Percentiles rank a stretch among this genome's conserved stretches.
Evolutionary conservation across 2,329 filamentous ascomycete species (phyloP).

Genomic region (Trichoderma arundinaceum): DNA sequence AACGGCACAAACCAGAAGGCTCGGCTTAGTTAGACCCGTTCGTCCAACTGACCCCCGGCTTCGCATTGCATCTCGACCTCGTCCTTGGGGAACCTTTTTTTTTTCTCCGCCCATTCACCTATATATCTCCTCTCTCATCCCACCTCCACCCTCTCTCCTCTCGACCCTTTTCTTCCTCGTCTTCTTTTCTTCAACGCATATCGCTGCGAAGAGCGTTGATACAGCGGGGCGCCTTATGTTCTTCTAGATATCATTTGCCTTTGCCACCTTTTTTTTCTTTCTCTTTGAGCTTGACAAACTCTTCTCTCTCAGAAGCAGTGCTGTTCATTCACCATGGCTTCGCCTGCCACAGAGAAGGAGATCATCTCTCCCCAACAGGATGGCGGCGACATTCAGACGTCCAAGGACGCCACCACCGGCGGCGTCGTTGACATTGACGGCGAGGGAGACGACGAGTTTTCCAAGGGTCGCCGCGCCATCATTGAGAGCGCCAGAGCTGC

Average conservation of each 20-base stretch:
- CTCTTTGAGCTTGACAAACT: not conserved
- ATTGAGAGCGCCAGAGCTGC: conserved; percentile 50
- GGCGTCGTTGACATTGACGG: conserved; percentile 7
- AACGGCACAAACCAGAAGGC: conserved; percentile 8
- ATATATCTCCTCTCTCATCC: conserved; percentile 17
- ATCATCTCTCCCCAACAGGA: not conserved
- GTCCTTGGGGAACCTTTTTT: not conserved
- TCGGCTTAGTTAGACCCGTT: conserved; percentile 22
- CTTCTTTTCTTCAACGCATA: not conserved
- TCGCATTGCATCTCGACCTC: conserved; percentile 23
- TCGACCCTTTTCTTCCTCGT: not conserved
- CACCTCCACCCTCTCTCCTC: conserved; percentile 9
- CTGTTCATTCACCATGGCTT: conserved; percentile 11
- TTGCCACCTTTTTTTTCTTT: not conserved
- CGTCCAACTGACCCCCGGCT: conserved; percentile 15
- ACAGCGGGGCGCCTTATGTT: not conserved
- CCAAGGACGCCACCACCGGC: conserved; percentile 15
- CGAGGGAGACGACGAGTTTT: conserved; percentile 31
- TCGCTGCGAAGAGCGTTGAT: conserved; percentile 9
- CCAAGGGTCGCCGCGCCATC: conserved; percentile 40
- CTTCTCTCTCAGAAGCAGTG: not conserved
- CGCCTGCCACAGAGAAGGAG: conserved; percentile 15
- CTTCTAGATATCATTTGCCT: not conserved
- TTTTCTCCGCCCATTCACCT: conserved; percentile 2
- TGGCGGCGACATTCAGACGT: conserved; percentile 8